Percentiles rank a stretch among this genome's conserved stretches.
Conservation (phyloP, 1,284 basidiomycete genomes). For the Megacollybia platyphylla region DNA sequence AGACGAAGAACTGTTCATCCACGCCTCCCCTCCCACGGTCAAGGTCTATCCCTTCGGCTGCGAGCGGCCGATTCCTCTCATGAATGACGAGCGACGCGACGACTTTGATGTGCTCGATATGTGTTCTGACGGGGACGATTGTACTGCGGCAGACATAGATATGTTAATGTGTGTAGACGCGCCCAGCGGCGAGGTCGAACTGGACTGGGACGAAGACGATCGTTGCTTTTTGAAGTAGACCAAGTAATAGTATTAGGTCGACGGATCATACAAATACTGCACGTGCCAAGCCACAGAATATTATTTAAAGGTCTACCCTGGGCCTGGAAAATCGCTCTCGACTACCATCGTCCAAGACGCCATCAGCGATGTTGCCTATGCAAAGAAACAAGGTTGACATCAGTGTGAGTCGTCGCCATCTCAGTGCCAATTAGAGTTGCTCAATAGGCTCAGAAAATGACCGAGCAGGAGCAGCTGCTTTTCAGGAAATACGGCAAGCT, state of each 20-base stretch:
- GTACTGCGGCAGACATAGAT: neutral
- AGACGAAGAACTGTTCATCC: too few relatives aligned
- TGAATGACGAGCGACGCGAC: neutral
- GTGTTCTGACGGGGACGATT: neutral
- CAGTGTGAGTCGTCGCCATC: slow-evolving; percentile 44
- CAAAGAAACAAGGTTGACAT: slow-evolving; percentile 87
- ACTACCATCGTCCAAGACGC: slow-evolving; percentile 1
- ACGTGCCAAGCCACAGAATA: neutral
- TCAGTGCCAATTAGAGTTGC: slow-evolving; percentile 6
- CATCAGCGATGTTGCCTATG: slow-evolving; percentile 56
- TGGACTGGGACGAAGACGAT: neutral
- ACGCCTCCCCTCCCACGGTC: too few relatives aligned
- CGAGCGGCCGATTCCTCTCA: neutral
- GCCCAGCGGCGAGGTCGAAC: neutral
- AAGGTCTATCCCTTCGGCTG: too few relatives aligned
- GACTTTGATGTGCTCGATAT: neutral
- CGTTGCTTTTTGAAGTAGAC: neutral
- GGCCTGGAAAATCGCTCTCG: slow-evolving; percentile 9
- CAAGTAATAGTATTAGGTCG: too few relatives aligned
- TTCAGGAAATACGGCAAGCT: slow-evolving; percentile 93
- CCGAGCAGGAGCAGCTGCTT: slow-evolving; percentile 87
- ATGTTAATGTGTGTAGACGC: neutral
- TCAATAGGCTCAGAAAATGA: slow-evolving; percentile 51
- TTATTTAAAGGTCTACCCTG: slow-evolving; percentile 4
- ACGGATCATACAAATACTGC: too few relatives aligned